Conservation (phyloP, 1,284 basidiomycete genomes). For the Rhodofomes roseus region DNA sequence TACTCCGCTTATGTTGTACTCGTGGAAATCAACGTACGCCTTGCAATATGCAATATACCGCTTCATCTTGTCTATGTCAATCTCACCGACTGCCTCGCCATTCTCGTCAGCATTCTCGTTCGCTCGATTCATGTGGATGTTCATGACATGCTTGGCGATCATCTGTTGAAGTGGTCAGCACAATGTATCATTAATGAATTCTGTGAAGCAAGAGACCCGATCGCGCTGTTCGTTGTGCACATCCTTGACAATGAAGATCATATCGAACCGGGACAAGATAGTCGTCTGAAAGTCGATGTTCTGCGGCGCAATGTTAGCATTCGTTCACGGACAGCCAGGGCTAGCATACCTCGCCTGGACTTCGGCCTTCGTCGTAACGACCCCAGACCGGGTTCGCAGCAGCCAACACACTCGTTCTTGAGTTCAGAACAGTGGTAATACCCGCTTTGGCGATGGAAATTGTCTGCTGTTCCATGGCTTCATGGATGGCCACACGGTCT, state of each 20-base stretch:
- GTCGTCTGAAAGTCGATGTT: constrained; percentile 99
- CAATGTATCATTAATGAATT: not conserved
- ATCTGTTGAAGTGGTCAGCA: constrained; percentile 45
- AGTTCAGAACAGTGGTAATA: constrained; percentile 97
- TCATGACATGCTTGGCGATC: constrained; percentile 98
- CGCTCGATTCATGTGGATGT: constrained; percentile 94
- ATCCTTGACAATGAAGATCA: constrained; percentile 99
- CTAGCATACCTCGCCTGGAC: constrained; percentile 81
- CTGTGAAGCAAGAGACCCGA: constrained; percentile 47
- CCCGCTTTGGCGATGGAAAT: constrained; percentile 99
- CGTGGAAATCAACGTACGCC: constrained; percentile 49
- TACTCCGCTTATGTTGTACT: not conserved
- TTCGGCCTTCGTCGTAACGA: constrained; percentile 95
- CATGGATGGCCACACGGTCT: constrained; percentile 98
- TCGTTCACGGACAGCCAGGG: not conserved
- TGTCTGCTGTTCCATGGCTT: constrained; percentile 99
- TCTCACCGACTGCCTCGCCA: constrained; percentile 80
- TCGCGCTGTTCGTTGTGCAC: constrained; percentile 96
- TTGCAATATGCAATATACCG: constrained; percentile 96
- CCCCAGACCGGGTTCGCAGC: constrained; percentile 99
- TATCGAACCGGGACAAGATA: constrained; percentile 97
- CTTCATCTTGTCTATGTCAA: constrained; percentile 98
- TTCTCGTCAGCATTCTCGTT: constrained; percentile 58
- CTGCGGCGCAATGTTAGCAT: constrained; percentile 33
- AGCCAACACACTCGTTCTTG: constrained; percentile 92